phyloP scores from a whole-genome alignment of 1,284 basidiomycete species.

The Apiotrichum montevideense region DNA sequence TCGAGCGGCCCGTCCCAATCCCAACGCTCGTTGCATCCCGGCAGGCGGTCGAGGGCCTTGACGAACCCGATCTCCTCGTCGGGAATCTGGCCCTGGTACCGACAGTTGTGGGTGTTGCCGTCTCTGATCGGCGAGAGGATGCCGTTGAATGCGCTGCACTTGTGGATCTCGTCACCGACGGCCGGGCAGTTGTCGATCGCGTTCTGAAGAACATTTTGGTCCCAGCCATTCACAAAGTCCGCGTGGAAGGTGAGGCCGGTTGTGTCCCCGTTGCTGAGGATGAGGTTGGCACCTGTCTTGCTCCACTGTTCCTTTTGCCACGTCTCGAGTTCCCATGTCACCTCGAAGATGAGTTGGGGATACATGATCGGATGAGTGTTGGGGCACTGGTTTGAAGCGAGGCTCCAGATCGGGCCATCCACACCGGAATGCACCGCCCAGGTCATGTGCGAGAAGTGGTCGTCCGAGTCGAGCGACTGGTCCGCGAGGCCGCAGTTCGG shows the following conservation, averaged over 20 bases:
- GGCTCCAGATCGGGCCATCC: background rate
- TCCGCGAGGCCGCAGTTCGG: slow-evolving; percentile 48
- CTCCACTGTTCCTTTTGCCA: slow-evolving; percentile 1
- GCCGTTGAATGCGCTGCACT: background rate
- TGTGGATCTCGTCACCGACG: background rate
- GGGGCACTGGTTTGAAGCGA: slow-evolving; percentile 36
- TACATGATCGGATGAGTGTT: slow-evolving; percentile 32
- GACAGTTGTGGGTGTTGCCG: background rate
- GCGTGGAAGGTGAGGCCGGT: slow-evolving; percentile 46
- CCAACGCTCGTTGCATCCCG: slow-evolving; percentile 16
- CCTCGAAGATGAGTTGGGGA: slow-evolving; percentile 46
- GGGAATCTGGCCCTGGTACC: slow-evolving; percentile 11
- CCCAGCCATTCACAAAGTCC: slow-evolving; percentile 47
- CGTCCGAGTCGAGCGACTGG: slow-evolving; percentile 39
- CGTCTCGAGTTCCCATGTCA: slow-evolving; percentile 20
- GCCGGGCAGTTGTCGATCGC: slow-evolving; percentile 41
- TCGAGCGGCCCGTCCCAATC: slow-evolving; percentile 1
- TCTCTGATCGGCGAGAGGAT: background rate
- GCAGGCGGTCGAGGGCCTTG: slow-evolving; percentile 6
- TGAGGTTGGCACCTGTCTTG: slow-evolving; percentile 2
- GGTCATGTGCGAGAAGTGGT: slow-evolving; percentile 48
- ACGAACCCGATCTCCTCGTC: slow-evolving; percentile 11
- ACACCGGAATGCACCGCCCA: slow-evolving; percentile 38
- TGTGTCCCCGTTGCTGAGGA: slow-evolving; percentile 42
- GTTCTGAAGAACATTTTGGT: slow-evolving; percentile 36